Base-by-base conservation (phyloP, 2,329 filamentous ascomycete genomes). In the Eutypella sp. region DNA sequence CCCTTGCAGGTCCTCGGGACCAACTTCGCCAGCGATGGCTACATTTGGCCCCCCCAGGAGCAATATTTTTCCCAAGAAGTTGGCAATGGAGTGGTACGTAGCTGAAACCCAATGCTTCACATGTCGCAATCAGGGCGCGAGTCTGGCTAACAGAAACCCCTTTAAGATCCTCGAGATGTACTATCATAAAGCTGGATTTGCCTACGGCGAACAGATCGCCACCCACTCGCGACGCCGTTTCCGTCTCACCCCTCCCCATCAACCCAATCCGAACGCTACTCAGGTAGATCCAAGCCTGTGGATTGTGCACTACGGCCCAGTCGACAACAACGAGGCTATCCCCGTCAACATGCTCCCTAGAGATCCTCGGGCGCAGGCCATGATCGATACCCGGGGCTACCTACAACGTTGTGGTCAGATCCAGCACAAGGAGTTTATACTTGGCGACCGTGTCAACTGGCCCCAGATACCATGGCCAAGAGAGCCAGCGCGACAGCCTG, bases 351-450 rank as follows among this genome's bases (percentile, higher is more conserved):
- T 82, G 54, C 79, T 92, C 16, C 84, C 80, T 0, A 74, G 84
- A 46, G 75, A 81, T 36, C 75, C 79, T 40, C 80, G 81, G 23
- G 73, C 79, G 37, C 82, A 84, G 49, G 66, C 72, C 40, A 74
- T 78, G 15, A 73, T 89, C 63, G 74, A 77, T 47, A 79, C 82
- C 45, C 74, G 81, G 58, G 75, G 68, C 65, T 86, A 73, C 65
- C 87, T 73, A 68, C 83, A 86, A 67, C 78, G 75, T 45, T 86
- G 88, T 53, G 92, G 90, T 6, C 87, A 91, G 57, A 83, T 96
- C 38, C 79, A 85, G 47, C 85, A 89, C 56, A 95, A 96, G 62
- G 90, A 96, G 59, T 97, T 97, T 62, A 95, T 96, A 84, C 76
- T 97, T 18, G 83, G 87, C 41, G 93, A 97, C 67, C 82, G 89